Evolutionary conservation across 208 protist genomes (phyloP).

Genomic region (Wallacemonas sp.): DNA sequence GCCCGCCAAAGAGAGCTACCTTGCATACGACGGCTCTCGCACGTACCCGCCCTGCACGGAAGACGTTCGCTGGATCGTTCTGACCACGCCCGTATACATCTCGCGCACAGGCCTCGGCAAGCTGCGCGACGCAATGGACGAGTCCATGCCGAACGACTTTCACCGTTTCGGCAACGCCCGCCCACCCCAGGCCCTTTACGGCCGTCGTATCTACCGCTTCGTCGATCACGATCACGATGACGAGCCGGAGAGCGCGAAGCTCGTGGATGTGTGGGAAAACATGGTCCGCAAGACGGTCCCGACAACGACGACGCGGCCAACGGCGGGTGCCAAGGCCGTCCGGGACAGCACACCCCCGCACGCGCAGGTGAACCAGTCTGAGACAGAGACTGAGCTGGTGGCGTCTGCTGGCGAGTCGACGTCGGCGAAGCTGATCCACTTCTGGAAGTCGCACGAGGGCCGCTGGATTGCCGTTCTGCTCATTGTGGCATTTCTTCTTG

Average conservation of each 20-base stretch:
- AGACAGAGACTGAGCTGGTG: not conserved
- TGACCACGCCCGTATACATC: conserved; percentile 75
- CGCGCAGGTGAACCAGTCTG: not conserved
- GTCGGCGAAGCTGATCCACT: not conserved
- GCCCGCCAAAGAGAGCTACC: conserved; percentile 54
- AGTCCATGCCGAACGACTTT: conserved; percentile 49
- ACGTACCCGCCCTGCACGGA: conserved; percentile 79
- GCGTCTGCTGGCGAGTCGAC: not conserved
- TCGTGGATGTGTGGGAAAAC: conserved; percentile 24
- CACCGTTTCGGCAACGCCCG: conserved; percentile 54
- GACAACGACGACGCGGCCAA: not conserved
- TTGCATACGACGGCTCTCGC: conserved; percentile 76
- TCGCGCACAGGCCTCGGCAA: conserved; percentile 45
- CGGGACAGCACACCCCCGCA: not conserved
- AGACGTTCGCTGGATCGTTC: conserved; percentile 73
- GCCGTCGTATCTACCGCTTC: conserved; percentile 65
- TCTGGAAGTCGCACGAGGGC: conserved; percentile 9
- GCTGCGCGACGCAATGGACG: conserved; percentile 47
- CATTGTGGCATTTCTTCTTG: not conserved
- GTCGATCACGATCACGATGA: conserved; percentile 36
- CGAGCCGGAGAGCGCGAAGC: conserved; percentile 11
- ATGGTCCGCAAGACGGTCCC: not conserved
- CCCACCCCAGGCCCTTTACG: conserved; percentile 63
- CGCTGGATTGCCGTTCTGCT: conserved; percentile 4
- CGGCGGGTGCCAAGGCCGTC: not conserved